A percentile compares a stretch with the other conserved stretches of the same genome.
phyloP scores from a whole-genome alignment of 345 rosid genomes.

The Cardamine occulta region DNA sequence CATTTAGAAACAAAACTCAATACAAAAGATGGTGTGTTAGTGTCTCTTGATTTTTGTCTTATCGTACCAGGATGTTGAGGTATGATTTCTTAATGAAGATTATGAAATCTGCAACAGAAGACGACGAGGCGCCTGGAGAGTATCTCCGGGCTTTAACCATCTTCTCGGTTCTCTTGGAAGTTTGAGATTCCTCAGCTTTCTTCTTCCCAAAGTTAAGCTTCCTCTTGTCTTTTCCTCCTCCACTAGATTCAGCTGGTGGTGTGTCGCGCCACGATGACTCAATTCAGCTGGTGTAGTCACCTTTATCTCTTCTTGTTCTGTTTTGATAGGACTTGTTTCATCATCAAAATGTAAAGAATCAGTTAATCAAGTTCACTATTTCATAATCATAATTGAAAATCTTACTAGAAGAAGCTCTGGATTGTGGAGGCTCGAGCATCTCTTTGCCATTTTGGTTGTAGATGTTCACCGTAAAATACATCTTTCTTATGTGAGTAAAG shows the following conservation, averaged over 20 bases:
- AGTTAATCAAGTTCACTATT: neutral
- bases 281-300: too few species aligned
- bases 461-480: neutral
- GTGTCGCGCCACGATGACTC: neutral
- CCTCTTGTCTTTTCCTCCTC: neutral
- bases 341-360: neutral
- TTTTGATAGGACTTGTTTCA: constrained; percentile 24
- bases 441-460: neutral
- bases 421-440: neutral
- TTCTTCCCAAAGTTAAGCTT: neutral
- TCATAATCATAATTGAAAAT: neutral
- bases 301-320: too few species aligned
- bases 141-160: neutral
- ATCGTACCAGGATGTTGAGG: neutral
- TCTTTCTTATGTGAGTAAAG: neutral
- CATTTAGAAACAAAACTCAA: too few species aligned
- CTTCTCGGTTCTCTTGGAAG: neutral
- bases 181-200: neutral
- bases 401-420: neutral
- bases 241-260: neutral
- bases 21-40: neutral
- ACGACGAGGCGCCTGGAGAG: neutral
- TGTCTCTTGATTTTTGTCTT: neutral
- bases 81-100: neutral
- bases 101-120: neutral